phyloP scores from a whole-genome alignment of 495 filamentous ascomycete genomes.

The Penicillium verhagenii region DNA sequence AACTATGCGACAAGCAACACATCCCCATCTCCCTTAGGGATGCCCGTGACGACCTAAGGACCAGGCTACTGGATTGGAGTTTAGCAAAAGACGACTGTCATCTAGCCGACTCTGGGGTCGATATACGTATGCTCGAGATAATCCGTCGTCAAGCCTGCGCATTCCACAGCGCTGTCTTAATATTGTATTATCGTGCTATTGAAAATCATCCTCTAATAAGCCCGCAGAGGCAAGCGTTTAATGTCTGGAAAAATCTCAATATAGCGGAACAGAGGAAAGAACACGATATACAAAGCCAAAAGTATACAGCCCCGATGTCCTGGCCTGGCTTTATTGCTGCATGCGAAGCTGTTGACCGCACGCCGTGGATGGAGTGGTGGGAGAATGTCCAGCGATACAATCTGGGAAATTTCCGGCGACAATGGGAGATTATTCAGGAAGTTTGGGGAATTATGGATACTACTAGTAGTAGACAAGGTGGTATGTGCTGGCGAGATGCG shows the following conservation, averaged over 20 bases:
- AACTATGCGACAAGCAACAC: neutral
- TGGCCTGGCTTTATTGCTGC: constrained; percentile 14
- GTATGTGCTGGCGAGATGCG: constrained; percentile 5
- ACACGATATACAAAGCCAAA: neutral
- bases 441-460: constrained; percentile 7
- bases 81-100: constrained; percentile 2
- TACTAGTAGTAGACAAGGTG: too few relatives aligned
- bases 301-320: constrained; percentile 8
- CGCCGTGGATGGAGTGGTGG: constrained; percentile 10
- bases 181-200: constrained; percentile 5
- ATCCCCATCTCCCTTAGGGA: neutral
- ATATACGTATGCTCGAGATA: neutral
- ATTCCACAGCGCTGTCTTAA: constrained; percentile 10
- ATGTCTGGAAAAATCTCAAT: constrained; percentile 2
- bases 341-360: constrained; percentile 6
- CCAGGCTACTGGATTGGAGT: neutral
- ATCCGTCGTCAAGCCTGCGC: constrained; percentile 6
- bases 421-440: constrained; percentile 8
- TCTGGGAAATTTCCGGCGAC: constrained; percentile 7
- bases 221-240: neutral
- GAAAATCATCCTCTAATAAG: neutral
- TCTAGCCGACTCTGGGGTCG: neutral
- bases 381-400: constrained; percentile 5
- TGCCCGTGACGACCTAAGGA: neutral
- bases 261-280: constrained; percentile 7